Base-by-base conservation (phyloP, 2,329 filamentous ascomycete species). In the Fusarium multiceps region DNA sequence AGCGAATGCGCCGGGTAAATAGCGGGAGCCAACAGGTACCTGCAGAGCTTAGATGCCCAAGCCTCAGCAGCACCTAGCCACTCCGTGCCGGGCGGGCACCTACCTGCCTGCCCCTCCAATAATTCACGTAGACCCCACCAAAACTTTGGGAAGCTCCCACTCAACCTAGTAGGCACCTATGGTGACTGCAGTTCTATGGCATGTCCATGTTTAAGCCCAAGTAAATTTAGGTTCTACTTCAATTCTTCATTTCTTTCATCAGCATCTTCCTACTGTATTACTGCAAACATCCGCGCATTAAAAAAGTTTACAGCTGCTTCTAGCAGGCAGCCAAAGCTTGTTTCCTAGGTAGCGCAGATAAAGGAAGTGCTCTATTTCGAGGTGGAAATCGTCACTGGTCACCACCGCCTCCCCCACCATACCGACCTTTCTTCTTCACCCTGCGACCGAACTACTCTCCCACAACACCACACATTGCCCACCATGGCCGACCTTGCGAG, bases 401-500 rank as follows among this genome's bases (percentile, higher is more conserved):
- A 64, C 58, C 69, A 59, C 63, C 63, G 51, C 57, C 49, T 42
- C 30, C 57, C 62, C 64, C 34, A 57, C 59, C 47, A 50, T 60
- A 70, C 46, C 60, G 32, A 63, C 59, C 59, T 63, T 55, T 42
- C 62, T 65, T 54, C 55, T 62, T 37, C 62, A 59, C 23, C 56
- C 64, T 34, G 45, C 54, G 42, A 58, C 50, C 47, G 18, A 50
- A 55, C 27, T 32, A 60, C 54, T 56, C 42, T 25, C 23, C 14
- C 30, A 46, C 47, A 37, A 40, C 51, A 62, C 23, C 57, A 47
- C 51, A 51, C 20, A 43, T 41, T 27, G 37, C 47, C 30, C 71
- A 74, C 56, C 20, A 85, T 86, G 84, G 78, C 84, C 56, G 84
- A 86, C 72, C 82, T 86, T 45, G 84, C 85, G 49, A 85, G 83